Evolutionary conservation across 176 grass and related monocot species (phyloP).

Genomic region (Oryza coarctata): DNA sequence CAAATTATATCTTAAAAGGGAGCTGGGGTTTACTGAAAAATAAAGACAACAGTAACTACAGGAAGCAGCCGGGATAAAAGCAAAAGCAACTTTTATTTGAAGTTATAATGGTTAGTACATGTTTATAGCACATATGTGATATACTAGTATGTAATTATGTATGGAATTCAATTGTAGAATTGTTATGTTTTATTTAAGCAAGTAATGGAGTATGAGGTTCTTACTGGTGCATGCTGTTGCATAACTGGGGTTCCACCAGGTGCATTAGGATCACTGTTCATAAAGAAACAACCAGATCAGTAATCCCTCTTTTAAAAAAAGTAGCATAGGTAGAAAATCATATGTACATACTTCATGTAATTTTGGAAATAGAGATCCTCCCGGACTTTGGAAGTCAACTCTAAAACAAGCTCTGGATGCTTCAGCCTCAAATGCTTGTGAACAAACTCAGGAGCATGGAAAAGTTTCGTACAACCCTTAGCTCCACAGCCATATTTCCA

Average conservation of each 20-base stretch:
- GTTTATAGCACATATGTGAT: background rate
- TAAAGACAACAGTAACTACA: background rate
- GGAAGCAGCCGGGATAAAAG: background rate
- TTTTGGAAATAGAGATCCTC: slow-evolving; percentile 97
- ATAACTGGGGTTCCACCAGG: slow-evolving; percentile 98
- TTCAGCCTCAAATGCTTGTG: slow-evolving; percentile 98
- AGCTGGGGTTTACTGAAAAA: background rate
- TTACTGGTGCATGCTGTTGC: slow-evolving; percentile 91
- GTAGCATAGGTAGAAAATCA: slow-evolving; percentile 19
- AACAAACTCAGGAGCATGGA: slow-evolving; percentile 98
- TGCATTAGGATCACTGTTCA: slow-evolving; percentile 83
- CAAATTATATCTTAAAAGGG: slow-evolving; percentile 7
- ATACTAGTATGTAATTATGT: background rate
- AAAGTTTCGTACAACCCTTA: slow-evolving; percentile 96
- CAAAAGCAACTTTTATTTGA: background rate
- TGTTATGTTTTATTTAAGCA: background rate
- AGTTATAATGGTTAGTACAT: background rate
- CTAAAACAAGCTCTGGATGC: slow-evolving; percentile 84
- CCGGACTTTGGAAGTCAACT: slow-evolving; percentile 89
- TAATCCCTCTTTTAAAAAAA: background rate
- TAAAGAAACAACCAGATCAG: slow-evolving; percentile 29
- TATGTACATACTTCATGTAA: slow-evolving; percentile 85
- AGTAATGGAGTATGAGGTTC: slow-evolving; percentile 2
- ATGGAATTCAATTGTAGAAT: slow-evolving; percentile 13
- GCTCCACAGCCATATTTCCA: slow-evolving; percentile 99